A percentile compares a stretch with the other conserved stretches of the same genome.
Conservation (phyloP, 768 basidiomycete genomes). For the Clitopilus passeckerianus region DNA sequence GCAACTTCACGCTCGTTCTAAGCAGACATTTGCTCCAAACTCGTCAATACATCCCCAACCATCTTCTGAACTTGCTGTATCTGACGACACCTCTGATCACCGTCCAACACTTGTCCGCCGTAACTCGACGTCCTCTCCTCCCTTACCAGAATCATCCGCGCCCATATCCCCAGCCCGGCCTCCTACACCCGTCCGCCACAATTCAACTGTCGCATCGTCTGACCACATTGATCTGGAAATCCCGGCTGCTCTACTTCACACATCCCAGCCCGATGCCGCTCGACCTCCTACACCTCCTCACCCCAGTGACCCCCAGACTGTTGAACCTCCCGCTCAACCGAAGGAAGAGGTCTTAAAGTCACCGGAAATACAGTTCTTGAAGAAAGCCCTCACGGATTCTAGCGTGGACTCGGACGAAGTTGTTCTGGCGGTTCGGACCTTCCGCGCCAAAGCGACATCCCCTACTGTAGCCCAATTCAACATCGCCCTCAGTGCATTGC, state of each 20-base stretch:
- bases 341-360: not conserved
- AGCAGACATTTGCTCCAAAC: constrained; percentile 46
- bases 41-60: constrained; percentile 5
- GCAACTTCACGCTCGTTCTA: constrained; percentile 56
- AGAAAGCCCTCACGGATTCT: not conserved
- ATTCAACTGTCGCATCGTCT: not conserved
- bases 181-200: constrained; percentile 2
- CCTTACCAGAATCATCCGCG: not conserved
- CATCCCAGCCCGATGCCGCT: not conserved
- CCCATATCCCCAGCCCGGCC: not conserved
- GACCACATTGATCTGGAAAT: not conserved
- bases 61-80: constrained; percentile 13
- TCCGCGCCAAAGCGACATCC: constrained; percentile 20
- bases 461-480: constrained; percentile 58
- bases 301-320: not conserved
- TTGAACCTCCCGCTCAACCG: constrained; percentile 1
- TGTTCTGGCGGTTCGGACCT: constrained; percentile 28
- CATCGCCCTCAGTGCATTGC: constrained; percentile 50
- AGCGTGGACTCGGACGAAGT: constrained; percentile 18
- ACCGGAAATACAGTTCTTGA: not conserved
- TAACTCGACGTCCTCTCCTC: constrained; percentile 4
- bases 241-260: not conserved
- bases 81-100: constrained; percentile 12
- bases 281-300: constrained; percentile 5
- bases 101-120: constrained; percentile 13